Percentiles rank a stretch among this genome's conserved stretches.
phyloP scores from a whole-genome alignment of 768 basidiomycete species.

The Boletus coccyginus region DNA sequence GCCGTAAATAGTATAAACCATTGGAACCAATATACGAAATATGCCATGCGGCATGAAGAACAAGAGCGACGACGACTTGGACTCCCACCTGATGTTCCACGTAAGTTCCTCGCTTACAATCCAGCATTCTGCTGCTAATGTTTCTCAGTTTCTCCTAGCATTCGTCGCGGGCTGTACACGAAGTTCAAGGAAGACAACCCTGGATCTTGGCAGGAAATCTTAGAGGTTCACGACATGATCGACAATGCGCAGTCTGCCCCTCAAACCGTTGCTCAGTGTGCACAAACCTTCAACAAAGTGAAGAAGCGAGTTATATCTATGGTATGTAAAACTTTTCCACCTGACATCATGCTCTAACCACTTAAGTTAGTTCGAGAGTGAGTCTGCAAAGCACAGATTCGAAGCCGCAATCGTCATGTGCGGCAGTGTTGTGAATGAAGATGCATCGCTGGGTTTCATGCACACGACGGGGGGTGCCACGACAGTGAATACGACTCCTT shows the following conservation, averaged over 20 bases:
- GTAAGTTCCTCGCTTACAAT: neutral
- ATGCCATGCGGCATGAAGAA: neutral
- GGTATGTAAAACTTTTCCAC: neutral
- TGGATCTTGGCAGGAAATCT: slow-evolving; percentile 4
- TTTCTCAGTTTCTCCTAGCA: neutral
- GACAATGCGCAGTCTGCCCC: neutral
- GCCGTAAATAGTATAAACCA: neutral
- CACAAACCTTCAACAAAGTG: neutral
- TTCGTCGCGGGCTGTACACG: neutral
- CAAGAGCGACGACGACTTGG: neutral
- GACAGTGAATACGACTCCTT: neutral
- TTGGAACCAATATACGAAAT: slow-evolving; percentile 5
- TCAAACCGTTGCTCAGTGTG: neutral
- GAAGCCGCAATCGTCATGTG: slow-evolving; percentile 4
- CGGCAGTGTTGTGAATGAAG: neutral
- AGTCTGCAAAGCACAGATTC: neutral
- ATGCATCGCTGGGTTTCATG: neutral
- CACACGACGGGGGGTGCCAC: neutral
- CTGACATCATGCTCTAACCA: neutral
- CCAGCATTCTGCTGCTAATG: no score
- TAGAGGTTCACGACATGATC: neutral
- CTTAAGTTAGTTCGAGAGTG: neutral
- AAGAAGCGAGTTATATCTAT: neutral
- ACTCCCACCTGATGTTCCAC: neutral
- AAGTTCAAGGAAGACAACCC: slow-evolving; percentile 8